Evolutionary conservation across 2,329 filamentous ascomycete genomes (phyloP).

Genomic region (Alternaria brassicicola): DNA sequence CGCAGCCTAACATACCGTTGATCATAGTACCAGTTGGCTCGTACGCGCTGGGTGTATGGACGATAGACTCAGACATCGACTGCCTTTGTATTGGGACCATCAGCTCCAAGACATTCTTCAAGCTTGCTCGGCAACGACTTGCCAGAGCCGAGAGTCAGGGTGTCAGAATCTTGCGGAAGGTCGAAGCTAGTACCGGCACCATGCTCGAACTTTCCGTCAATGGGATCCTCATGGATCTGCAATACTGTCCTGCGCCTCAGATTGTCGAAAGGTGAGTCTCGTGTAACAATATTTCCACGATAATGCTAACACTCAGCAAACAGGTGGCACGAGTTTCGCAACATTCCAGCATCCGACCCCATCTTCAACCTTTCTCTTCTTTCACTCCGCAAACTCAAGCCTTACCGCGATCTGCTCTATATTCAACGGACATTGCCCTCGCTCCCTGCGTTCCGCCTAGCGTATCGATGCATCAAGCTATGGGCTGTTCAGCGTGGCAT

Average conservation of each 20-base stretch:
- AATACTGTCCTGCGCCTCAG: conserved; percentile 66
- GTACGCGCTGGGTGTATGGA: conserved; percentile 68
- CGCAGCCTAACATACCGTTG: conserved; percentile 46
- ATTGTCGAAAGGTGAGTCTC: conserved; percentile 58
- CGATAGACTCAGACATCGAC: conserved; percentile 66
- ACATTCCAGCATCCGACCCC: conserved; percentile 58
- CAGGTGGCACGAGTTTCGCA: conserved; percentile 49
- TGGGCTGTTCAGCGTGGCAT: conserved; percentile 69
- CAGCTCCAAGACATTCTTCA: conserved; percentile 66
- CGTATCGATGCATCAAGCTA: conserved; percentile 64
- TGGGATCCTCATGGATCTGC: conserved; percentile 66
- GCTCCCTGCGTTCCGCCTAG: conserved; percentile 62
- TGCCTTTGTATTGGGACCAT: conserved; percentile 69
- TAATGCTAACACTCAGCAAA: conserved; percentile 10
- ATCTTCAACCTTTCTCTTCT: conserved; percentile 63
- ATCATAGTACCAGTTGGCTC: conserved; percentile 69
- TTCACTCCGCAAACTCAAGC: conserved; percentile 67
- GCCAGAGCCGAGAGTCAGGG: conserved; percentile 53
- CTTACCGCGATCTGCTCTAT: conserved; percentile 66
- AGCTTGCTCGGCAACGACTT: conserved; percentile 62
- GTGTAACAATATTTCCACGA: not conserved
- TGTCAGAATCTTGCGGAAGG: conserved; percentile 62
- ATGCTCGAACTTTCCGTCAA: conserved; percentile 69
- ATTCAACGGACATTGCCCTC: conserved; percentile 66
- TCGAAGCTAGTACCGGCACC: conserved; percentile 64